phyloP scores from a whole-genome alignment of 306 rosid species.

The Styphnolobium japonicum region DNA sequence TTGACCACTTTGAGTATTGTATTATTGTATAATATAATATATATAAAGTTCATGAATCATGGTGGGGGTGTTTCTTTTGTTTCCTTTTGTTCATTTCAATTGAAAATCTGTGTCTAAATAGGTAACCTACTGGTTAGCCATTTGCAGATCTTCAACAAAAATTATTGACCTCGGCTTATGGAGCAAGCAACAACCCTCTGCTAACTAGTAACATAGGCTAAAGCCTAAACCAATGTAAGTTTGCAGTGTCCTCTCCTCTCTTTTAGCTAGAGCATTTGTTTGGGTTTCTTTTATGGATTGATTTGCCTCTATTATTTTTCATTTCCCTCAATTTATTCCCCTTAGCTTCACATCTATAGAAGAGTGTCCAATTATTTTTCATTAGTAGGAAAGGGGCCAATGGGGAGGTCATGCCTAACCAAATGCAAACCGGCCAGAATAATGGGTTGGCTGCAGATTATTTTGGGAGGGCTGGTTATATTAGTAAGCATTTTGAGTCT shows the following conservation, averaged over 20 bases:
- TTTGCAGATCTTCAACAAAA: background rate
- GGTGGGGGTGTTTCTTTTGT: background rate
- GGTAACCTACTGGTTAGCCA: background rate
- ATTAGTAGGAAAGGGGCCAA: conserved; percentile 3
- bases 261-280: background rate
- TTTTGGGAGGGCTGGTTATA: conserved; percentile 71
- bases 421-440: conserved; percentile 44
- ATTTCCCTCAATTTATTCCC: background rate
- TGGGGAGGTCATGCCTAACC: conserved; percentile 58
- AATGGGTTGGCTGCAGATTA: conserved; percentile 69
- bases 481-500: conserved; percentile 62
- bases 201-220: background rate
- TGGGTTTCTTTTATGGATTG: conserved; percentile 9
- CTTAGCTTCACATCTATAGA: conserved; percentile 5
- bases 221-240: background rate
- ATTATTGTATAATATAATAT: conserved; percentile 1
- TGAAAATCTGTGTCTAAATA: background rate
- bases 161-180: background rate
- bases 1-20: background rate
- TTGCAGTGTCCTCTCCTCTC: background rate
- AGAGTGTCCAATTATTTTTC: background rate
- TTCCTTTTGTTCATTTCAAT: background rate
- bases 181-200: background rate
- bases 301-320: conserved; percentile 12
- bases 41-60: conserved; percentile 22